Base-by-base conservation (phyloP, 257 asterid species). In the Misopates orontium region DNA sequence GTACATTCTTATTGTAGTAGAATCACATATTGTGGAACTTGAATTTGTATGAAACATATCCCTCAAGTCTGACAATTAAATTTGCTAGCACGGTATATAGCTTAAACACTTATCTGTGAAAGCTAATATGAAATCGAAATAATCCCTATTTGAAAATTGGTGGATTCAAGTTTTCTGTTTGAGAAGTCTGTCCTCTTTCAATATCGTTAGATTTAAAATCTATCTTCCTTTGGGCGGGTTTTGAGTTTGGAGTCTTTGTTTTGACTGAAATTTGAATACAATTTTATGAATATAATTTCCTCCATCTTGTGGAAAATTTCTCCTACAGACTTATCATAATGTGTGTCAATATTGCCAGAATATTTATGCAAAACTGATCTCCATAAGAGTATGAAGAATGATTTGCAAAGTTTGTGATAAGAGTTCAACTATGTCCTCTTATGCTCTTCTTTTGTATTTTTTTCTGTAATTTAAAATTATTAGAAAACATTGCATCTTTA, bases 1-100 rank as follows among this genome's bases (percentile, higher is more conserved):
- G 60, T 66, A 8, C 42, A 25, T 67, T 50, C 73, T 42, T 42
- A 18, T 61, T 61, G 45, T 51, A 58, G 58, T 25, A 47, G 41
- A 56, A 66, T 66, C 45, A 32, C 51, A 18, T 20, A 50, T 60
- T 10, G 16, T 40, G 9, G 39, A 48, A 19, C 42, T 50, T 22
- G 11, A 41, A 21, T 20, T 69, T 64, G 60, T 12, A 22, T 74
- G 41, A 57, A 41, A 17, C 11, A 47, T 60, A 62, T 63, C 42
- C 66, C n/a, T 47, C 13, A 40, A 56, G 51, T 59, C 49, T 68
- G 64, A 40, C 54, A 25, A 23, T 14, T 10, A 25, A 18, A 18
- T 28, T 31, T 40, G 16, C 18, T 25, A 20, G 22, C 8, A 20
- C 31, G 8, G 12, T 48, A 17, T n/a, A n/a, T 23, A 48, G 41